phyloP scores from a whole-genome alignment of 2,329 filamentous ascomycete genomes.

The Botryotinia narcissicola region DNA sequence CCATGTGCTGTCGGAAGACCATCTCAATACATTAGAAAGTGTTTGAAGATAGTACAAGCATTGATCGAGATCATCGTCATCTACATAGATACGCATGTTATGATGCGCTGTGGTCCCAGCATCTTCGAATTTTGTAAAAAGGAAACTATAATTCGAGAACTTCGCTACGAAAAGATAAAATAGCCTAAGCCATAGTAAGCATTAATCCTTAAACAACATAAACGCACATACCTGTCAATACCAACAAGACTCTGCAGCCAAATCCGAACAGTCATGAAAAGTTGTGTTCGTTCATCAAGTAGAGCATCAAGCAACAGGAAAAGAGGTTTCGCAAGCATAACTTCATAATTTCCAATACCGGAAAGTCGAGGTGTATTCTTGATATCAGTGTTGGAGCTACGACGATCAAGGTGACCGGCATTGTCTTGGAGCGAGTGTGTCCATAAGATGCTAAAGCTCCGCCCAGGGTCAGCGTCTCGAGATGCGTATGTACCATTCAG shows the following conservation, averaged over 20 bases:
- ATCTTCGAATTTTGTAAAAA: conserved; percentile 39
- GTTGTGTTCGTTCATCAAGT: conserved; percentile 66
- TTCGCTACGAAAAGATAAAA: conserved; percentile 61
- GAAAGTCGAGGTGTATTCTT: conserved; percentile 45
- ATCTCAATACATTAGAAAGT: conserved; percentile 68
- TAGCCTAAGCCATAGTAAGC: conserved; percentile 46
- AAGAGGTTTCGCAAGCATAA: conserved; percentile 76
- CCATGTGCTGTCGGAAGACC: conserved; percentile 69
- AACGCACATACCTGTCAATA: conserved; percentile 55
- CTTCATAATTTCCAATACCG: conserved; percentile 62
- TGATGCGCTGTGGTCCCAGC: conserved; percentile 29
- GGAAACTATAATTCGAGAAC: conserved; percentile 54
- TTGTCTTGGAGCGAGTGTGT: conserved; percentile 68
- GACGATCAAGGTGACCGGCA: conserved; percentile 47
- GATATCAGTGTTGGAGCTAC: conserved; percentile 42
- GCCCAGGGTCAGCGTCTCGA: conserved; percentile 58
- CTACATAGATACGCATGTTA: conserved; percentile 42
- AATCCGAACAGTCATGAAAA: conserved; percentile 72
- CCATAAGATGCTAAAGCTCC: conserved; percentile 76
- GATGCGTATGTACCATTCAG: conserved; percentile 47
- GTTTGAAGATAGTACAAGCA: conserved; percentile 77
- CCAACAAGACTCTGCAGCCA: conserved; percentile 73
- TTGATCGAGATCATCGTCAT: conserved; percentile 69
- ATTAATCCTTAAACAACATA: background rate
- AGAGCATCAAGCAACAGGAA: conserved; percentile 80